A percentile compares a stretch with the other conserved stretches of the same genome.
Evolutionary conservation across 2,329 filamentous ascomycete genomes (phyloP).

Genomic region (Alternaria arborescens): DNA sequence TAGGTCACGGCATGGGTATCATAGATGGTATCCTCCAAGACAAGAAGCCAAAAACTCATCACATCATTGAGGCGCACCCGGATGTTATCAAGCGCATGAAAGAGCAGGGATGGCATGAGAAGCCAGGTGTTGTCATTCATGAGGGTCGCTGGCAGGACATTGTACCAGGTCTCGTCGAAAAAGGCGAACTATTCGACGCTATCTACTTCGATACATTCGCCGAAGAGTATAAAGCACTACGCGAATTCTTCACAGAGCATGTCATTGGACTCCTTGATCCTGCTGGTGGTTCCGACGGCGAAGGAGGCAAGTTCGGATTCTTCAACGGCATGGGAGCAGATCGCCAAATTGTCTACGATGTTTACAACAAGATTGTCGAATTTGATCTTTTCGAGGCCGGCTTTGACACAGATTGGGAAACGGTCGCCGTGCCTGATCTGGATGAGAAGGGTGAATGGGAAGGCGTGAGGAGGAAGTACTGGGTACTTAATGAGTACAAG

Average conservation of each 20-base stretch:
- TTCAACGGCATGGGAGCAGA: slow-evolving; percentile 88
- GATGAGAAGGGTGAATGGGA: slow-evolving; percentile 81
- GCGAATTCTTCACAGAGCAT: slow-evolving; percentile 86
- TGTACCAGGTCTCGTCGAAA: slow-evolving; percentile 55
- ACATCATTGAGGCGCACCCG: slow-evolving; percentile 63
- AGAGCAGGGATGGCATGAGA: slow-evolving; percentile 58
- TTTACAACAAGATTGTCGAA: slow-evolving; percentile 89
- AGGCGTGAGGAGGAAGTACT: slow-evolving; percentile 87
- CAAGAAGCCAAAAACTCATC: slow-evolving; percentile 55
- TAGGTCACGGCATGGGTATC: slow-evolving; percentile 62
- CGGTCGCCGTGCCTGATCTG: slow-evolving; percentile 76
- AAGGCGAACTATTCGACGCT: slow-evolving; percentile 56
- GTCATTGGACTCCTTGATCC: slow-evolving; percentile 80
- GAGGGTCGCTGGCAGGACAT: slow-evolving; percentile 61
- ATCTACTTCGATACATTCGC: slow-evolving; percentile 98
- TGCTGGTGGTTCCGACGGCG: slow-evolving; percentile 47
- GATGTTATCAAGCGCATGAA: slow-evolving; percentile 57
- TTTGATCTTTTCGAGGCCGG: slow-evolving; percentile 90
- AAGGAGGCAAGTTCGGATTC: slow-evolving; percentile 67
- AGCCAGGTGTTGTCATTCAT: slow-evolving; percentile 59
- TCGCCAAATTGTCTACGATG: slow-evolving; percentile 91
- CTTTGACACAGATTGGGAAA: slow-evolving; percentile 87
- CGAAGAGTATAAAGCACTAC: slow-evolving; percentile 87
- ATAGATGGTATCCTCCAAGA: slow-evolving; percentile 59
- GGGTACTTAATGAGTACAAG: slow-evolving; percentile 81